Evolutionary conservation across 1,139 yeast genomes (phyloP).

Genomic region (Sugiyamaella pinicola): DNA sequence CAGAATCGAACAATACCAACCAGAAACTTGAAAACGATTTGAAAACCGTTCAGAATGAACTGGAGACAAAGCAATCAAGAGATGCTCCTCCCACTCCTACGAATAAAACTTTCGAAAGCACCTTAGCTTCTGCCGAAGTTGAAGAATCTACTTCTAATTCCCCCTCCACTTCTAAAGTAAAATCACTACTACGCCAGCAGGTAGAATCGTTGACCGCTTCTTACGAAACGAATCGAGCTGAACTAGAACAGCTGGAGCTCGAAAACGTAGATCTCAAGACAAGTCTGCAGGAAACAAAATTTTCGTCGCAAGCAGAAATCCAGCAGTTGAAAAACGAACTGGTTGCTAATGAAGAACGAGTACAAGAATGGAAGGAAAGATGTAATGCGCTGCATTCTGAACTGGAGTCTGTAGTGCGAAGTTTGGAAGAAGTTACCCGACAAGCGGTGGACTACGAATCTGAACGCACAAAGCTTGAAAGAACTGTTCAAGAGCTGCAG

Average conservation of each 20-base stretch:
- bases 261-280: slow-evolving; percentile 43
- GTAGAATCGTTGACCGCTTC: slow-evolving; percentile 30
- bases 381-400: slow-evolving; percentile 39
- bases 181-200: slow-evolving; percentile 29
- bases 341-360: slow-evolving; percentile 34
- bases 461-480: slow-evolving; percentile 39
- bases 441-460: slow-evolving; percentile 44
- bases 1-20: background rate
- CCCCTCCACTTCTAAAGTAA: slow-evolving; percentile 22
- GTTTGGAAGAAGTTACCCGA: slow-evolving; percentile 43
- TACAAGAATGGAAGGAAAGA: slow-evolving; percentile 39
- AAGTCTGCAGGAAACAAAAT: slow-evolving; percentile 39
- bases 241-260: slow-evolving; percentile 40
- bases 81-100: background rate
- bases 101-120: background rate
- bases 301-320: slow-evolving; percentile 36
- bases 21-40: slow-evolving; percentile 4
- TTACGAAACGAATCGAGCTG: slow-evolving; percentile 35
- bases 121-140: background rate
- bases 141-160: background rate
- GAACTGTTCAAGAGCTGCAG: slow-evolving; percentile 37
- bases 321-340: slow-evolving; percentile 37
- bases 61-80: background rate
- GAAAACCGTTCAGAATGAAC: slow-evolving; percentile 1
- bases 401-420: slow-evolving; percentile 38